Base-by-base conservation (phyloP, 2,329 filamentous ascomycete genomes). In the Xylaria digitata region DNA sequence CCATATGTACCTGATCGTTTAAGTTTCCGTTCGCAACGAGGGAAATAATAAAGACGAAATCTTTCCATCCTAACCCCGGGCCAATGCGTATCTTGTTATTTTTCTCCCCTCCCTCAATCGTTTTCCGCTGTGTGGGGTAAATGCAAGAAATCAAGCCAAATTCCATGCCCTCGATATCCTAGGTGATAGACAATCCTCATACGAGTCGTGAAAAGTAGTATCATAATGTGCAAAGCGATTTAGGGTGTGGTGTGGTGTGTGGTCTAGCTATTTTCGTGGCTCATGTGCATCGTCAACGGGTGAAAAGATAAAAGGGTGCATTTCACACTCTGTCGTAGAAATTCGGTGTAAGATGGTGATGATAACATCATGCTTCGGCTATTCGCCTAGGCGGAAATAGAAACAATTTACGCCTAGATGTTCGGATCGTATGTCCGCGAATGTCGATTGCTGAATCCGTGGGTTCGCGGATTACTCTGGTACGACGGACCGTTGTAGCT, bases 401-500 rank as follows among this genome's bases (percentile, higher is more conserved):
- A 15, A 15, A 54, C 19, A 11, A n/a, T 13, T 40, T 6, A 60
- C 17, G 37, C 46, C 21, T 57, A 55, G 17, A 52, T 30, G 21
- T 54, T 46, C 37, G 26, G 40, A 19, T 66, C 53, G n/a, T 63
- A 54, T 32, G 32, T 21, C 6, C 45, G 45, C 26, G 61, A 59
- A 45, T 63, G 26, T 30, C 55, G 43, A 32, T 59, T 21, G 45
- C 23, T 54, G 26, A 58, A 17, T 11, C 21, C 17, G 21, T 30
- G 43, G 30, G 43, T 57, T 23, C 50, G 61, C 6, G 48, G 48
- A 8, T 45, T 34, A 40, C 42, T 65, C 65, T 78, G 75, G 59
- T 77, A 77, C 30, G 75, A 77, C 37, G 75, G 75, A 15, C 75
- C 79, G 57, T 77, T 77, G 66, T 81, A 81, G 43, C 78, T 81